A percentile compares a stretch with the other conserved stretches of the same genome.
phyloP scores from a whole-genome alignment of 441 rosid species.

The Kokia cookei region DNA sequence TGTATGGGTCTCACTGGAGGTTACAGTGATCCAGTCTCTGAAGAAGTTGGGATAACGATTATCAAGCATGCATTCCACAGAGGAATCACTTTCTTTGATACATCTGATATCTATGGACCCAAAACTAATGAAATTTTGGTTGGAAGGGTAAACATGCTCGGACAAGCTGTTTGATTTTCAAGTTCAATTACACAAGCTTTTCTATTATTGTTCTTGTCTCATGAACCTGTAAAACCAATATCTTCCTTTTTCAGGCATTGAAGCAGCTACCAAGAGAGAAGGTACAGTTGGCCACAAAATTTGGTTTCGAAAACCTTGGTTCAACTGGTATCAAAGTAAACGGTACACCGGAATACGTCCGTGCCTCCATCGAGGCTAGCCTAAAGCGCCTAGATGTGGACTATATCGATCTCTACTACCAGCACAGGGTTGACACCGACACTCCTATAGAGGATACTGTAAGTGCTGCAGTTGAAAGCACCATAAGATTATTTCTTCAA shows the following conservation, averaged over 20 bases:
- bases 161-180: background rate
- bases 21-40: slow-evolving; percentile 29
- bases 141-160: slow-evolving; percentile 9
- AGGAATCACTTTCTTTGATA: slow-evolving; percentile 48
- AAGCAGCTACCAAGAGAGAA: slow-evolving; percentile 49
- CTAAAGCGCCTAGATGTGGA: slow-evolving; percentile 40
- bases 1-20: slow-evolving; percentile 39
- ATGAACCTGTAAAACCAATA: background rate
- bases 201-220: background rate
- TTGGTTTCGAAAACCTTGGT: slow-evolving; percentile 23
- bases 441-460: slow-evolving; percentile 42
- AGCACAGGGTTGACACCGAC: slow-evolving; percentile 33
- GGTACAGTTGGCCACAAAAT: slow-evolving; percentile 52
- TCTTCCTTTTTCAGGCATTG: slow-evolving; percentile 33
- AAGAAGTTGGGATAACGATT: slow-evolving; percentile 30
- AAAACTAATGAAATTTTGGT: slow-evolving; percentile 26
- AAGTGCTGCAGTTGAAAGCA: background rate
- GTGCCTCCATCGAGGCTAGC: slow-evolving; percentile 36
- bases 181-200: background rate
- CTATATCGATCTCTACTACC: slow-evolving; percentile 37
- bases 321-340: background rate
- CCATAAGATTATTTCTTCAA: background rate
- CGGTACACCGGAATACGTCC: background rate
- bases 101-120: slow-evolving; percentile 46
- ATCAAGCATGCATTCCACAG: too few species aligned